Evolutionary conservation across 139 green algal species (phyloP).

Genomic region (Coelastrella sp.): DNA sequence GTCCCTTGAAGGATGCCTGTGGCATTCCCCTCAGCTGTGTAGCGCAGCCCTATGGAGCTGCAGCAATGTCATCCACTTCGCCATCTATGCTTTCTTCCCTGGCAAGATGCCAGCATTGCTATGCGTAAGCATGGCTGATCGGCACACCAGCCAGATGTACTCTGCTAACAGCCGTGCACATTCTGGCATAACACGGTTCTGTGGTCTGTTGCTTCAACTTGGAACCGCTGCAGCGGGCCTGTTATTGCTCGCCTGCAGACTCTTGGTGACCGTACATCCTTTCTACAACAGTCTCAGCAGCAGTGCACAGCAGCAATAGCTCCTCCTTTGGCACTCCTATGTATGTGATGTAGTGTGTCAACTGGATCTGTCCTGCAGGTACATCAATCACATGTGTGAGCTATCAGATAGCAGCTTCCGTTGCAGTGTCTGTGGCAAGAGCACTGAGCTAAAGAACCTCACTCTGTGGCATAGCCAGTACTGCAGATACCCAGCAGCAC

Average conservation of each 20-base stretch:
- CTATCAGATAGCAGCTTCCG: constrained; percentile 67
- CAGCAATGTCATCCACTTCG: not conserved
- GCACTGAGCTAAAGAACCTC: constrained; percentile 54
- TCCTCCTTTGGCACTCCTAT: not conserved
- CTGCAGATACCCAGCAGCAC: constrained; percentile 43
- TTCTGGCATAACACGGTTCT: no score
- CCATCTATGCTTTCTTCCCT: constrained; percentile 30
- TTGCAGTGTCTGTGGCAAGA: constrained; percentile 80
- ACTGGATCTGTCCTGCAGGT: constrained; percentile 52
- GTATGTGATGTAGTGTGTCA: not conserved
- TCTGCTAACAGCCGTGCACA: no score
- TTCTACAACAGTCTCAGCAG: not conserved
- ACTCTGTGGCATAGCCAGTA: constrained; percentile 48
- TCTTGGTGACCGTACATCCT: no score
- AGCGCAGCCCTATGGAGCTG: constrained; percentile 49
- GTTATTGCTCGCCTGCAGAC: not conserved
- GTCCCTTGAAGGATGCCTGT: constrained; percentile 70
- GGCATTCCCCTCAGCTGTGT: constrained; percentile 75
- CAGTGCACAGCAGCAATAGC: not conserved
- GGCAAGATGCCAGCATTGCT: constrained; percentile 47
- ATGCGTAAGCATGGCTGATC: constrained; percentile 10
- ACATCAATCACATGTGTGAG: constrained; percentile 76
- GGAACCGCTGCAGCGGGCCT: not conserved
- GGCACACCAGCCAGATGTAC: no score
- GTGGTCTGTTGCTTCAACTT: not conserved